Evolutionary conservation across 2,329 filamentous ascomycete species (phyloP), one percentile per base, ranked within the genome.

Genomic region (Aspergillus jensenii): DNA sequence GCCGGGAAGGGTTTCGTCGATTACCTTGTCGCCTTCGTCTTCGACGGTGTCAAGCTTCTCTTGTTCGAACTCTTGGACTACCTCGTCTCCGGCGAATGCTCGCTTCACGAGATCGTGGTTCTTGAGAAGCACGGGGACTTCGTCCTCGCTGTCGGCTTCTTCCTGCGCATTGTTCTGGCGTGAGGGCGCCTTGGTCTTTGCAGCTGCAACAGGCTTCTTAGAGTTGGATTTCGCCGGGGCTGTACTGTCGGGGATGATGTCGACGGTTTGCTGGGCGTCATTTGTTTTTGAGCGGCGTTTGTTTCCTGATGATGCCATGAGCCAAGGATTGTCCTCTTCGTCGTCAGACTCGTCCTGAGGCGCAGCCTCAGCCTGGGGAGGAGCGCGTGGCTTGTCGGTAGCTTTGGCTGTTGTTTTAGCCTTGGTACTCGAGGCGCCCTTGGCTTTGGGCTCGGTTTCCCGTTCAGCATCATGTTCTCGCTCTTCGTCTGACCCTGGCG

Each of bases 41-140:
- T 85, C 82, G 17, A 86, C 84, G 1, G 84, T 80, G 50, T 86
- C 84, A 15, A 81, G 82, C 77, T 98, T 98, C 71, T 98, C 93
- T 39, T 82, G 82, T 57, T 85, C 84, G 70, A 98, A 99, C 40
- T 92, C 87, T 46, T 84, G 85, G 8, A 89, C 86, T 1, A 96
- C 90, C 71, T 96, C 90, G 67, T 93, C 86, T 43, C 91, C 92
- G 2, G 93, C 93, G 73, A 99, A 97, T 4, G 91, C 93, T 64
- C 87, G 84, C 62, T 89, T 87, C 56, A 96, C 87, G 58, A 96
- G 85, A 40, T 87, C 85, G 60, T 83, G 80, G 66, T 85, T 83
- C 66, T 78, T 79, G 52, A 78, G 70, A 12, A 79, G 69, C 51
- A 73, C 74, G 59, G 68, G 74, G 33, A 78, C 71, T 35, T 74